phyloP scores from a whole-genome alignment of 345 rosid genomes.

The Eucalyptus leucophloia region DNA sequence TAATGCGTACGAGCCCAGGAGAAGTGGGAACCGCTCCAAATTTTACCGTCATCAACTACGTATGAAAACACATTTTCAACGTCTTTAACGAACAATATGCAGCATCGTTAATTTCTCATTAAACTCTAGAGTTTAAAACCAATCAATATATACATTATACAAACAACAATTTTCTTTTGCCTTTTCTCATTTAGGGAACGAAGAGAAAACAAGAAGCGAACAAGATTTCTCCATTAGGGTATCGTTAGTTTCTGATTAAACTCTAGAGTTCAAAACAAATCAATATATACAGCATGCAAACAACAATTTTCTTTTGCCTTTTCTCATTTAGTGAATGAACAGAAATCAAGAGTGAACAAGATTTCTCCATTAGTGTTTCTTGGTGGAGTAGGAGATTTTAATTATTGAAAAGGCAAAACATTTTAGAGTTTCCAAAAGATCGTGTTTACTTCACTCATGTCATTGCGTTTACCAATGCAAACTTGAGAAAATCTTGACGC shows the following conservation, averaged over 20 bases:
- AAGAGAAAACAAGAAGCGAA: no score
- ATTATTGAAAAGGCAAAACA: neutral
- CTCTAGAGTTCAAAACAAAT: neutral
- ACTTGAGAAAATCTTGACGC: neutral
- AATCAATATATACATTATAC: neutral
- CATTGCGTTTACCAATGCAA: neutral
- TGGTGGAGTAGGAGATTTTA: neutral
- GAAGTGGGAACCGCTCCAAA: neutral
- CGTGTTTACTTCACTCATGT: neutral
- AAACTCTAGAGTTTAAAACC: neutral
- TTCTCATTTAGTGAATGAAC: neutral
- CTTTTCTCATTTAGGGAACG: neutral
- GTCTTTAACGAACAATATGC: neutral
- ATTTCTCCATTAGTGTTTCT: no score
- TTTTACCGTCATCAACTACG: neutral
- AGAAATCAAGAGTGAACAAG: conserved; percentile 7
- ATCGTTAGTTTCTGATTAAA: neutral
- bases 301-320: neutral
- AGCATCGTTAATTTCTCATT: neutral
- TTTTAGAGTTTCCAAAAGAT: neutral
- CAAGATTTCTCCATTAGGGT: no score
- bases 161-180: neutral
- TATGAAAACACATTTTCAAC: neutral
- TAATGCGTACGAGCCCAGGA: neutral
- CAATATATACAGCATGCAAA: neutral